Base-by-base conservation (phyloP, 345 rosid genomes). In the Eucalyptus camaldulensis region DNA sequence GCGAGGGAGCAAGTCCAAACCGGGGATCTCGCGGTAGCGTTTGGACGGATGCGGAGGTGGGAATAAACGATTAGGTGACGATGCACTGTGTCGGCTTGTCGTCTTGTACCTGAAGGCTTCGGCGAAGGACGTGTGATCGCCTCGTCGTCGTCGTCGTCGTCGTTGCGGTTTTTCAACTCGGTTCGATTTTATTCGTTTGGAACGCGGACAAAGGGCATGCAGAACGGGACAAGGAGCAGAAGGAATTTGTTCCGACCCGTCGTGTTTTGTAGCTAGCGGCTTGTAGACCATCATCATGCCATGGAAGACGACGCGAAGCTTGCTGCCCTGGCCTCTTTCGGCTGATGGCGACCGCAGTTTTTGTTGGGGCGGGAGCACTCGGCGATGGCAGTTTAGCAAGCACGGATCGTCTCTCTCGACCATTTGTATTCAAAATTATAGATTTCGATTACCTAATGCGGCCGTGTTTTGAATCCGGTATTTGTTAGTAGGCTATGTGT, bases 31-130 rank as follows among this genome's bases (percentile, higher is more conserved):
- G 90, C 60, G 88, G 13, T 91, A 92, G 96, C 90, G 19, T 89
- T 95, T 95, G 97, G 96, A 93, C 76, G 92, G 40, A 49, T 49
- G 89, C 86, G 86, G 33, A 62, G 85, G 86, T 89, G 92, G 90
- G 94, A 92, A 95, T 94, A 89, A 69, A 88, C 88, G 94, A 90
- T 58, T 87, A 33, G 88, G 88, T 62, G 76, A 29, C n/a, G 85
- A 76, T 40, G 47, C 85, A 40, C 85, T 21, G 43, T 67, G 92
- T 90, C 90, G 88, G 88, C 80, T 90, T 90, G 90, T 80, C 88
- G 58, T 90, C 90, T 25, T 89, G 86, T 87, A 86, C 90, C 19
- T 72, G 88, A 29, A 33, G 90, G 89, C 87, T 91, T 90, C 69
- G 86, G 89, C 85, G 92, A 92, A 95, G 91, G 88, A 87, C 90